Conservation (phyloP, 768 basidiomycete species). For the Boletus subcaerulescens region DNA sequence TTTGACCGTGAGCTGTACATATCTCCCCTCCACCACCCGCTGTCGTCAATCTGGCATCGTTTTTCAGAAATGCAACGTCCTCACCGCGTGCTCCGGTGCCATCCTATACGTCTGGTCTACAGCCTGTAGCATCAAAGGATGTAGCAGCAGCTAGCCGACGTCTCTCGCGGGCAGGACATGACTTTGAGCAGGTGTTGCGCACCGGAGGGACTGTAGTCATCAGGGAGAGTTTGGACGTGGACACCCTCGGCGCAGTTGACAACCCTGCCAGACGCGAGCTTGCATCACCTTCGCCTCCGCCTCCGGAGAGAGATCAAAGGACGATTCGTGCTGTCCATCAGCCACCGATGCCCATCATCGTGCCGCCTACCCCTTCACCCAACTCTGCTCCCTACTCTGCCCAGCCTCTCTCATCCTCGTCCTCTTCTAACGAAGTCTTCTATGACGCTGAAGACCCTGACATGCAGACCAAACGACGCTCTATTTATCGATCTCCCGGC, state of each 20-base stretch:
- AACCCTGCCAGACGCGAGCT: constrained; percentile 38
- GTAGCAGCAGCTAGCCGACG: constrained; percentile 44
- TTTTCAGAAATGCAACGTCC: constrained; percentile 54
- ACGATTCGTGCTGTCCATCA: constrained; percentile 37
- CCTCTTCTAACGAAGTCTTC: constrained; percentile 57
- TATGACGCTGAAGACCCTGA: constrained; percentile 66
- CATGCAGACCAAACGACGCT: constrained; percentile 72
- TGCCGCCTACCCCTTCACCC: constrained; percentile 69
- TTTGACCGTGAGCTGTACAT: neutral
- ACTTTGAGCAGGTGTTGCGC: constrained; percentile 76
- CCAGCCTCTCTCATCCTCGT: constrained; percentile 39
- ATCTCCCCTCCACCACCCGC: neutral
- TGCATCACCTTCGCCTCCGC: constrained; percentile 44
- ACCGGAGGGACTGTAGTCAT: constrained; percentile 65
- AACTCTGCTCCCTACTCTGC: constrained; percentile 34
- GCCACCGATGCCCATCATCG: constrained; percentile 58
- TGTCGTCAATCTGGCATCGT: constrained; percentile 60
- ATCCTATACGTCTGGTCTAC: constrained; percentile 49
- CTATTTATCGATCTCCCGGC: constrained; percentile 84
- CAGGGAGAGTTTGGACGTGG: constrained; percentile 69
- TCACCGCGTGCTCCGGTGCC: constrained; percentile 44
- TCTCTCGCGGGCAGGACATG: constrained; percentile 70
- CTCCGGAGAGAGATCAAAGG: constrained; percentile 34
- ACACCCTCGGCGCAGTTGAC: constrained; percentile 56
- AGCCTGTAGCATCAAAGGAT: constrained; percentile 57